These are phyloP conservation scores for Allodekkera sacchari DNA, from an alignment of 805 yeast species.

Conservation along the genomic window DNA sequence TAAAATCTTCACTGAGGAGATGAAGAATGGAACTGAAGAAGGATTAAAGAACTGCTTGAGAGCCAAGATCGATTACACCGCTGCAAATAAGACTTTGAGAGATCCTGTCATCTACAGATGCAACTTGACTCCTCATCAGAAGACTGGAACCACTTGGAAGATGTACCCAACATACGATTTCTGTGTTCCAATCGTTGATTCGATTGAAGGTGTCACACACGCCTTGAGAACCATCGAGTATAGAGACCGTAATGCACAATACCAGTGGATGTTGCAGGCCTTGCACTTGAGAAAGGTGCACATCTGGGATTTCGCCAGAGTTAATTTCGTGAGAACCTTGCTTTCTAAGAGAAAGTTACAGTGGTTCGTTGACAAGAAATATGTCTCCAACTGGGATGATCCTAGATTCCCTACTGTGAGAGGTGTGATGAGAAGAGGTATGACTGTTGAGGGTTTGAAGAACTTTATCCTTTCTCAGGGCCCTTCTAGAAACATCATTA, in stretches of 20 bases:
- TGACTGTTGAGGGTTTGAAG: slow-evolving; percentile 96
- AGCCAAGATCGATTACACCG: slow-evolving; percentile 91
- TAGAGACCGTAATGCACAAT: slow-evolving; percentile 97
- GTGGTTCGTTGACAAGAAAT: slow-evolving; percentile 93
- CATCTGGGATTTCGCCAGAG: slow-evolving; percentile 97
- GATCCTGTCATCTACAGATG: slow-evolving; percentile 98
- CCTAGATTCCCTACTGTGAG: slow-evolving; percentile 99
- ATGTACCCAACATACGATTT: slow-evolving; percentile 97
- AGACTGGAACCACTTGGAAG: slow-evolving; percentile 91
- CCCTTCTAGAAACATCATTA: slow-evolving; percentile 93
- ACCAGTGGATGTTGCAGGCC: slow-evolving; percentile 88
- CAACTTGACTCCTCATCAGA: slow-evolving; percentile 95
- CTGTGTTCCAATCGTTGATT: slow-evolving; percentile 95
- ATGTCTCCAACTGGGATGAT: slow-evolving; percentile 95
- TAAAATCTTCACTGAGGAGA: slow-evolving; percentile 76
- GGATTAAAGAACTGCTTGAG: slow-evolving; percentile 91
- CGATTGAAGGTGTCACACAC: slow-evolving; percentile 95
- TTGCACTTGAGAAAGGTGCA: slow-evolving; percentile 83
- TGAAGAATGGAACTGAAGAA: slow-evolving; percentile 89
- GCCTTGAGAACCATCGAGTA: slow-evolving; percentile 97
- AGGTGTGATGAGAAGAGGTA: slow-evolving; percentile 99
- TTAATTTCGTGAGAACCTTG: slow-evolving; percentile 92
- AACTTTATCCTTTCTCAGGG: slow-evolving; percentile 94
- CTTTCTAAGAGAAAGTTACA: slow-evolving; percentile 96
- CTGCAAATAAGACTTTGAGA: slow-evolving; percentile 88